Percentiles rank a stretch among this genome's conserved stretches.
These are phyloP conservation scores for Incumbomyces delicatus DNA, from an alignment of 2,329 filamentous ascomycete species.

Conservation along the genomic window DNA sequence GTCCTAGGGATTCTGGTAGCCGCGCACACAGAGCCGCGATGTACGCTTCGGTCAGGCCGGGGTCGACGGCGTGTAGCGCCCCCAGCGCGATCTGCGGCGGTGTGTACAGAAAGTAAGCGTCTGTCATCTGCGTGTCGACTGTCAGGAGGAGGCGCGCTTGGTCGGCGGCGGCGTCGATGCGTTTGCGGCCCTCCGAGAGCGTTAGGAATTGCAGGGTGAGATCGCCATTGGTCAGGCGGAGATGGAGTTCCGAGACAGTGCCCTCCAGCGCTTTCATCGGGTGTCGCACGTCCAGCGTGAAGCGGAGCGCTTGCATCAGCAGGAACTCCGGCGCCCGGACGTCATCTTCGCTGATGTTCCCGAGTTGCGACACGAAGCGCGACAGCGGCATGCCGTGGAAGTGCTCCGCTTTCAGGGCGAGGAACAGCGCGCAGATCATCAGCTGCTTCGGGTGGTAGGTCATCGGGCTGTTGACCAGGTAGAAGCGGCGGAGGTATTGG, in stretches of 20 bases:
- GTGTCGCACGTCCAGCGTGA: constrained; percentile 87
- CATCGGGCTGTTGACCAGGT: constrained; percentile 90
- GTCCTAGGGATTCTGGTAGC: background rate
- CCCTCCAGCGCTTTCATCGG: constrained; percentile 83
- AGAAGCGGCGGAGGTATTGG: constrained; percentile 87
- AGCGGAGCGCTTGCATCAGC: constrained; percentile 82
- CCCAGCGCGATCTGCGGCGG: constrained; percentile 90
- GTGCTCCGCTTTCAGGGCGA: constrained; percentile 87
- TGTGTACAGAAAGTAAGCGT: constrained; percentile 94
- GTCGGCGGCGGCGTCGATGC: constrained; percentile 57
- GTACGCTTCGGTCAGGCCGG: constrained; percentile 35
- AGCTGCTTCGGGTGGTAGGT: constrained; percentile 88
- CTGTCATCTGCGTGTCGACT: constrained; percentile 73
- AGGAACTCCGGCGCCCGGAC: constrained; percentile 88
- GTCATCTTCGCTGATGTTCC: constrained; percentile 63
- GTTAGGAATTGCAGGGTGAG: constrained; percentile 9
- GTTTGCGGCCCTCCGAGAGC: constrained; percentile 25
- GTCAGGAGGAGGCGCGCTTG: constrained; percentile 65
- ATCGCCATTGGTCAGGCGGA: constrained; percentile 15
- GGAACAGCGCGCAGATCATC: constrained; percentile 81
- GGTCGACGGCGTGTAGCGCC: constrained; percentile 65
- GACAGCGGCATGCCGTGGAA: constrained; percentile 57
- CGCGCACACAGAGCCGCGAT: constrained; percentile 22
- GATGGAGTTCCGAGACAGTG: constrained; percentile 62
- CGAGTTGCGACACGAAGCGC: constrained; percentile 60